Conservation (phyloP, 169 alveolate genomes). For the Plasmodium gonderi region DNA sequence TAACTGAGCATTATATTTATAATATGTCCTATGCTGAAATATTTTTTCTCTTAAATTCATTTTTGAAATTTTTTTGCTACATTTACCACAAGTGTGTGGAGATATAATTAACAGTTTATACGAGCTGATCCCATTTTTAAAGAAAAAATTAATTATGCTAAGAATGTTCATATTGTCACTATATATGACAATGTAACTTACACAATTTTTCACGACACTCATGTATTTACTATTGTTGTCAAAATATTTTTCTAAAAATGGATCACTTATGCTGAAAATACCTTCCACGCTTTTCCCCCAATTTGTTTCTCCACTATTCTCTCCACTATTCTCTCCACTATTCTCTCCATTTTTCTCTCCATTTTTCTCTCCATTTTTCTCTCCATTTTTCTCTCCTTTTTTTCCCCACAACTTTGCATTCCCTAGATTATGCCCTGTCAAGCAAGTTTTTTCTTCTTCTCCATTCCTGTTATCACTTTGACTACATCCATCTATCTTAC, state of each 20-base stretch:
- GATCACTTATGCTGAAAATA: slow-evolving; percentile 59
- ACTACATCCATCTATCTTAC: not conserved
- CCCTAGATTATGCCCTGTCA: not conserved
- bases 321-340: not conserved
- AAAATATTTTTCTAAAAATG: slow-evolving; percentile 42
- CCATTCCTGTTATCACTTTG: not conserved
- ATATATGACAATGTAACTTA: slow-evolving; percentile 42
- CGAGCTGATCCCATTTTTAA: slow-evolving; percentile 10
- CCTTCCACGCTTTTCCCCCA: slow-evolving; percentile 6
- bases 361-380: not conserved
- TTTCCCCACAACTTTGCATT: not conserved
- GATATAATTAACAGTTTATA: slow-evolving; percentile 37
- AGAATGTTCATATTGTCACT: slow-evolving; percentile 48
- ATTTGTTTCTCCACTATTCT: not conserved
- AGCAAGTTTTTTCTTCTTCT: not conserved
- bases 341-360: not conserved
- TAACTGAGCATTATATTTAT: slow-evolving; percentile 1
- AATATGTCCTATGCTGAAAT: slow-evolving; percentile 14
- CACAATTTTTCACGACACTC: slow-evolving; percentile 48
- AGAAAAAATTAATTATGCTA: slow-evolving; percentile 25
- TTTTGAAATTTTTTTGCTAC: not conserved
- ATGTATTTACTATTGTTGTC: slow-evolving; percentile 47
- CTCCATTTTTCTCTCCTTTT: not conserved
- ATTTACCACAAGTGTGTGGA: slow-evolving; percentile 44
- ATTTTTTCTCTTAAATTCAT: not conserved